Conservation (phyloP, 2,329 filamentous ascomycete species). For the Colletotrichum limetticola region DNA sequence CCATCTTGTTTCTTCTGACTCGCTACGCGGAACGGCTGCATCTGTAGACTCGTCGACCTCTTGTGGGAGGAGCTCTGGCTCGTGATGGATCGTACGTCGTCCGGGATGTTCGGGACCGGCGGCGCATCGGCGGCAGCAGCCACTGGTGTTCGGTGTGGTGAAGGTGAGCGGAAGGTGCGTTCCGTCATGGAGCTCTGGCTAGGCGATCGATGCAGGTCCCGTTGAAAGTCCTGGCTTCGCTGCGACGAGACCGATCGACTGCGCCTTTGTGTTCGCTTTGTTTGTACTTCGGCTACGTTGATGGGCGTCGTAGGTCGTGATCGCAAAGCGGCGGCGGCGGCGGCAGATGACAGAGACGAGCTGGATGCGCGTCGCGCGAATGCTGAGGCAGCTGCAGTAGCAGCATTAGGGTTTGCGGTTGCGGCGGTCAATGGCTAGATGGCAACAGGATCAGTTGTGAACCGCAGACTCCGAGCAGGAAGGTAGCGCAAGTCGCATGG, state of each 20-base stretch:
- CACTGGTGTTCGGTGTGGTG: slow-evolving; percentile 54
- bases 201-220: slow-evolving; percentile 69
- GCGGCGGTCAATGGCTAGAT: slow-evolving; percentile 70
- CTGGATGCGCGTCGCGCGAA: slow-evolving; percentile 77
- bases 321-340: slow-evolving; percentile 86
- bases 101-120: slow-evolving; percentile 80
- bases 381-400: slow-evolving; percentile 83
- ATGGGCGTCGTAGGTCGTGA: slow-evolving; percentile 82
- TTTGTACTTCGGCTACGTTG: slow-evolving; percentile 84
- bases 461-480: slow-evolving; percentile 10
- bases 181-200: slow-evolving; percentile 89
- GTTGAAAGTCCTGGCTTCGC: slow-evolving; percentile 57
- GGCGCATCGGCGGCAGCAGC: slow-evolving; percentile 63
- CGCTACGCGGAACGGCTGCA: slow-evolving; percentile 62
- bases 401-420: slow-evolving; percentile 77
- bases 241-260: slow-evolving; percentile 78
- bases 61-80: slow-evolving; percentile 39
- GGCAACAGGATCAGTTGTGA: slow-evolving; percentile 29
- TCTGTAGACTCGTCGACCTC: slow-evolving; percentile 55
- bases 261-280: slow-evolving; percentile 83
- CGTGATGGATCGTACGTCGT: slow-evolving; percentile 48
- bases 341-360: slow-evolving; percentile 80
- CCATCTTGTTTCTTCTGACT: slow-evolving; percentile 61
- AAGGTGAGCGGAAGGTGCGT: slow-evolving; percentile 83
- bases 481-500: background rate